Evolutionary conservation across 768 basidiomycete genomes (phyloP), one percentile per base, ranked within the genome.

Genomic region (Termitomyces sp.): DNA sequence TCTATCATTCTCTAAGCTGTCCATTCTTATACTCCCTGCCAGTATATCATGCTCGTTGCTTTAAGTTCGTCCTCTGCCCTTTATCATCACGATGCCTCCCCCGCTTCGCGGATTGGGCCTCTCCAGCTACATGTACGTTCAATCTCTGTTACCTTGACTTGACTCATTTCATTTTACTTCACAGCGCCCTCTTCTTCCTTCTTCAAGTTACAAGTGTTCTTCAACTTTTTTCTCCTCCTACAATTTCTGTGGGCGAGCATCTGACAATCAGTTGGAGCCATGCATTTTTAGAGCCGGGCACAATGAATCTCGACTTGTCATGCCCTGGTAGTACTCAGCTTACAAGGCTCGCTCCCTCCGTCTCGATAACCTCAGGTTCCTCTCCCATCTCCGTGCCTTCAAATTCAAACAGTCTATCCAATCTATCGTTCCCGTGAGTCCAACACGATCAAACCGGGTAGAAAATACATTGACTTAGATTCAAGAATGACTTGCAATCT

Each of bases 31-130:
- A 45, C 43, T 26, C 43, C 19, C 49, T 22, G 19, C 34, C 3
- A 28, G 34, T 50, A 30, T 37, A 55, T 48, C 41, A 49, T 50
- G 38, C 6, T 22, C 22, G 22, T 9, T 28, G 34, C 35, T 43
- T n/a, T n/a, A n/a, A 50, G 30, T 15, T n/a, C 41, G 22, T 21
- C 42, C 15, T 38, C 48, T 38, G 10, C 24, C 46, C 34, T 43
- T 28, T 11, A 24, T 43, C 19, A 55, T 43, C 42, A 50, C 41
- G 35, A 55, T 50, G 48, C 2, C 28, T 17, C 4, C 28, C 19
- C 9, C 19, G 30, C 24, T 56, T 35, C 28, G 35, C 8, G 21
- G 55, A 15, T 22, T 45, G 43, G 35, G 47, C 21, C 34, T 38
- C 1, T 30, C 15, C 28, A 3, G 49, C 37, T 32, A 15, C n/a